These are phyloP conservation scores for Nephelium lappaceum DNA, from an alignment of 345 rosid species.

Conservation along the genomic window DNA sequence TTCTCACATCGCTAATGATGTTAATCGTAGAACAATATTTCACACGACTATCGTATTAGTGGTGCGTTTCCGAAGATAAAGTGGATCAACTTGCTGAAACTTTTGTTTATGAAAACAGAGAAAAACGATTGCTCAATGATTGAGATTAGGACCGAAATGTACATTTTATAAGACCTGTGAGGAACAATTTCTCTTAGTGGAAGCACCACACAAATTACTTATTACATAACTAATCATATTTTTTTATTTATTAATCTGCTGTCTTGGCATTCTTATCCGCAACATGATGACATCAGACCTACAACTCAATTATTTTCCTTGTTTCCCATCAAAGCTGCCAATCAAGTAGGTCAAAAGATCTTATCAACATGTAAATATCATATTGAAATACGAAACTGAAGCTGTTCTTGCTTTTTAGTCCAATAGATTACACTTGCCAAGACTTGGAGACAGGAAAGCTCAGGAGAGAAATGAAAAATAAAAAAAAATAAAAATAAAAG, in stretches of 20 bases:
- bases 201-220: background rate
- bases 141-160: background rate
- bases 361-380: conserved; percentile 24
- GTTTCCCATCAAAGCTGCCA: background rate
- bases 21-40: background rate
- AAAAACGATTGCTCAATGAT: background rate
- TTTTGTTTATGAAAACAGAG: background rate
- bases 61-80: background rate
- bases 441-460: conserved; percentile 32
- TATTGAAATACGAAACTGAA: conserved; percentile 25
- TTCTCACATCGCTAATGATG: too few relatives aligned
- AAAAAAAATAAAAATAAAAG: background rate
- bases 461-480: background rate
- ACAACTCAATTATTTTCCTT: background rate
- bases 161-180: background rate
- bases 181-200: background rate
- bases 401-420: conserved; percentile 37
- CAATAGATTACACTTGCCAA: conserved; percentile 67
- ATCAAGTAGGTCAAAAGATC: background rate
- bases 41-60: background rate
- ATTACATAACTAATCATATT: background rate
- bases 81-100: background rate
- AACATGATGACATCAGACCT: background rate
- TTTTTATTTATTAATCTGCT: background rate
- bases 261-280: conserved; percentile 18